Evolutionary conservation across 1,139 yeast species (phyloP).

Genomic region (Taphrina deformans): DNA sequence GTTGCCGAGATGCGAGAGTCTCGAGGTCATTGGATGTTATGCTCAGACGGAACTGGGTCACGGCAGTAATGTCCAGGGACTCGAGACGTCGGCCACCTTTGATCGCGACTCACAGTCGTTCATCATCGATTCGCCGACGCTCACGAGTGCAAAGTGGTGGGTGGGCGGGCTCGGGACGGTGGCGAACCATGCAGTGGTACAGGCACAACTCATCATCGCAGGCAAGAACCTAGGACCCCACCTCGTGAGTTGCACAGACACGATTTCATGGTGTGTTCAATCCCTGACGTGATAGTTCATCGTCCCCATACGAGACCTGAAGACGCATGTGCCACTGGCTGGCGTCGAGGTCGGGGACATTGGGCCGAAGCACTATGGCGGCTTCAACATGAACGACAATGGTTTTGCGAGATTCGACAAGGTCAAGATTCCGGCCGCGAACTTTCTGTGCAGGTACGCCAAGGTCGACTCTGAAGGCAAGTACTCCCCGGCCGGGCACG

Average conservation of each 20-base stretch:
- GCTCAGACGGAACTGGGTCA: constrained; percentile 95
- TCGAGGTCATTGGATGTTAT: constrained; percentile 62
- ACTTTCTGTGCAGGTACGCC: constrained; percentile 77
- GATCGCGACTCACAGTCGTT: constrained; percentile 66
- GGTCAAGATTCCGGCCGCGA: constrained; percentile 79
- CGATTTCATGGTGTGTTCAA: too few species aligned
- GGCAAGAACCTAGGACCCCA: constrained; percentile 81
- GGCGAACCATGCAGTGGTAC: constrained; percentile 77
- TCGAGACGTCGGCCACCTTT: constrained; percentile 85
- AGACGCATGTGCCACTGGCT: constrained; percentile 61
- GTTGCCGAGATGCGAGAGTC: constrained; percentile 12
- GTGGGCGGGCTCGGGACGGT: constrained; percentile 97
- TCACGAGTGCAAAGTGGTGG: constrained; percentile 97
- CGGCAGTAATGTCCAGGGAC: constrained; percentile 89
- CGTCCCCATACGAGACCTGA: constrained; percentile 77
- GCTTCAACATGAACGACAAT: constrained; percentile 65
- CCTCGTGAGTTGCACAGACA: too few species aligned
- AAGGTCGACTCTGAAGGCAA: constrained; percentile 68
- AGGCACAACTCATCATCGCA: constrained; percentile 71
- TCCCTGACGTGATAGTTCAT: constrained; percentile 56
- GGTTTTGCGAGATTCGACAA: constrained; percentile 86
- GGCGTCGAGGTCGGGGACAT: constrained; percentile 87
- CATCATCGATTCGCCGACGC: constrained; percentile 77
- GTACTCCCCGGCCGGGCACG: constrained; percentile 70
- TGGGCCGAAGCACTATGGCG: constrained; percentile 61